These are phyloP conservation scores for Candida corydali DNA, from an alignment of 805 yeast species.

Conservation along the genomic window DNA sequence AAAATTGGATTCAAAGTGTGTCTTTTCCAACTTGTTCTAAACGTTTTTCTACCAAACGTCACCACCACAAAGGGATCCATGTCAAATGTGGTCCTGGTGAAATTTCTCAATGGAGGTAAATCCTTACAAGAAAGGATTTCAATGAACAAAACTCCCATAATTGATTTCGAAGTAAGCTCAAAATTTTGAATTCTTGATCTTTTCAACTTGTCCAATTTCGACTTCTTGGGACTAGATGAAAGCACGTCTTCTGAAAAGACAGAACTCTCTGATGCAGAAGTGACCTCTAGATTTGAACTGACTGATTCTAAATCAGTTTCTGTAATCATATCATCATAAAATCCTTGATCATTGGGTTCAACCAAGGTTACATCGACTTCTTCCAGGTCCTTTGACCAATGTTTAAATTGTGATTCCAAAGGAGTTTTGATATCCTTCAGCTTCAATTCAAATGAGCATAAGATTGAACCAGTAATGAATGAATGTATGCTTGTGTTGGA, in stretches of 20 bases:
- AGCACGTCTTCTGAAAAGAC: slow-evolving; percentile 8
- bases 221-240: slow-evolving; percentile 1
- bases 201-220: slow-evolving; percentile 3
- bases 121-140: slow-evolving; percentile 73
- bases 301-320: slow-evolving; percentile 30
- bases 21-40: slow-evolving; percentile 76
- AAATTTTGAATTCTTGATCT: slow-evolving; percentile 15
- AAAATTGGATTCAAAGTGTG: slow-evolving; percentile 82
- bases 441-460: slow-evolving; percentile 37
- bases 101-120: slow-evolving; percentile 71
- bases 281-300: slow-evolving; percentile 1
- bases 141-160: slow-evolving; percentile 69
- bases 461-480: slow-evolving; percentile 47
- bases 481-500: slow-evolving; percentile 36
- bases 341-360: slow-evolving; percentile 35
- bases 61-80: slow-evolving; percentile 96
- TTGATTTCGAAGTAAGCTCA: slow-evolving; percentile 34
- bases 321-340: slow-evolving; percentile 23
- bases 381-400: neutral
- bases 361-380: neutral
- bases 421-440: neutral
- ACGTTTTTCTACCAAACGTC: slow-evolving; percentile 84
- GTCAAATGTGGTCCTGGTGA: slow-evolving; percentile 76
- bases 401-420: neutral
- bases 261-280: slow-evolving; percentile 19